Percentiles rank a stretch among this genome's conserved stretches.
These are phyloP conservation scores for Adansonia rubrostipa DNA, from an alignment of 441 rosid genomes.

Conservation along the genomic window DNA sequence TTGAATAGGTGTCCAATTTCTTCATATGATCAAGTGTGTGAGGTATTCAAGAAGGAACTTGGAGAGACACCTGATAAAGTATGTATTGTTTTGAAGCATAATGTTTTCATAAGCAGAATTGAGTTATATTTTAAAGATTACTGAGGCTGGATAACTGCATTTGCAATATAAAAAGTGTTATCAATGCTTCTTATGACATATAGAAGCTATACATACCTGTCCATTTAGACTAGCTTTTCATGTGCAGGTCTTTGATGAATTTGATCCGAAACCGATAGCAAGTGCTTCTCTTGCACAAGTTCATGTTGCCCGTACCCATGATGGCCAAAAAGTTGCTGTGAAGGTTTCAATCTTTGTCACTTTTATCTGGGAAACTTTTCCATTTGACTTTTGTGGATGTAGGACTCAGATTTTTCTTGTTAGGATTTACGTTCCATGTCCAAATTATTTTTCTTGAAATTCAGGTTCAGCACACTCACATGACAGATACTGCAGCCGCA, in stretches of 20 bases:
- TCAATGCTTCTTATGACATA: conserved; percentile 8
- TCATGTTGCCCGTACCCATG: conserved; percentile 78
- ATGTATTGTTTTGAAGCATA: conserved; percentile 35
- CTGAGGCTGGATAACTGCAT: conserved; percentile 20
- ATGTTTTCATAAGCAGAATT: conserved; percentile 8
- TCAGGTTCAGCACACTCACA: conserved; percentile 93
- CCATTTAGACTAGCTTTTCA: conserved; percentile 23
- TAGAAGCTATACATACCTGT: conserved; percentile 14
- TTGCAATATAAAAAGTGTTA: conserved; percentile 19
- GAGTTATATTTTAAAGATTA: not conserved
- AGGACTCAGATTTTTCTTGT: conserved; percentile 5
- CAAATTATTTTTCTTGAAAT: conserved; percentile 28
- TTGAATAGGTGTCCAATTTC: conserved; percentile 93
- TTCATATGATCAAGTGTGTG: conserved; percentile 90
- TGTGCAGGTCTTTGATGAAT: conserved; percentile 70
- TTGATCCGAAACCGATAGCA: conserved; percentile 90
- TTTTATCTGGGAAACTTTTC: conserved; percentile 24
- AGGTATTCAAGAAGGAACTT: conserved; percentile 88
- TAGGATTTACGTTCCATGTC: conserved; percentile 29
- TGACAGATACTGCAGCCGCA: conserved; percentile 92
- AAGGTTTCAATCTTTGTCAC: conserved; percentile 56
- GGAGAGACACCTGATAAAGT: conserved; percentile 88
- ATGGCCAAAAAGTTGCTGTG: conserved; percentile 86
- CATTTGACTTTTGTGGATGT: conserved; percentile 5
- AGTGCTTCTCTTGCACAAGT: conserved; percentile 99